These are phyloP conservation scores for Teratosphaeria zuluensis DNA, from an alignment of 2,329 filamentous ascomycete genomes.

Conservation along the genomic window DNA sequence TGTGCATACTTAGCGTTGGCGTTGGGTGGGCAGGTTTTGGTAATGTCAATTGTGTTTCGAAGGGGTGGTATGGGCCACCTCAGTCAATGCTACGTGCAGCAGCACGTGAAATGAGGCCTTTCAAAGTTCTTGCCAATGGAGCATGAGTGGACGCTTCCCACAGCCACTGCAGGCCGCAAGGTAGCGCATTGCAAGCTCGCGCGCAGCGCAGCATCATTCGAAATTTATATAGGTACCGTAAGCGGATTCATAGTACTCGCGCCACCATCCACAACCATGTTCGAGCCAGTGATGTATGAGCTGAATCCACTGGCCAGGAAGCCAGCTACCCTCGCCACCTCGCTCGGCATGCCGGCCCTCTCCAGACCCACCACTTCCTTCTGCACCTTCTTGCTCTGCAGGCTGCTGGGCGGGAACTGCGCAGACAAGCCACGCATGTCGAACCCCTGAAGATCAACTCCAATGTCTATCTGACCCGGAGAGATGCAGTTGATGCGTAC, in stretches of 20 bases:
- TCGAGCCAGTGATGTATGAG: conserved; percentile 52
- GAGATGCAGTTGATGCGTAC: conserved; percentile 49
- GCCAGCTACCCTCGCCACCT: conserved; percentile 51
- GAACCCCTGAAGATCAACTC: conserved; percentile 39
- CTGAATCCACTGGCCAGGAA: conserved; percentile 55
- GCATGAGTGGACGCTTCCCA: not conserved
- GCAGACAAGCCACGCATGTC: conserved; percentile 42
- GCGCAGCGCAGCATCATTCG: not conserved
- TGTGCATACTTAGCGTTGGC: not conserved
- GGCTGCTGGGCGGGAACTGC: conserved; percentile 46
- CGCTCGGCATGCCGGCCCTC: conserved; percentile 46
- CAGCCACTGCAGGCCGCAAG: not conserved
- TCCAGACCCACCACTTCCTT: conserved; percentile 48
- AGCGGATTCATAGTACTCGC: conserved; percentile 31
- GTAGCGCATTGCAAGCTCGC: not conserved
- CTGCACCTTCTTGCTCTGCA: conserved; percentile 44
- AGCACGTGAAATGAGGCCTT: not conserved
- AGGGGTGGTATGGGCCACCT: not conserved
- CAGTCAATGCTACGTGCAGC: not conserved
- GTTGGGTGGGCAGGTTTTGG: not conserved
- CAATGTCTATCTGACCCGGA: conserved; percentile 39
- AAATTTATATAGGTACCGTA: conserved; percentile 17
- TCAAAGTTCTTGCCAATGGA: not conserved
- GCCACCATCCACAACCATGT: conserved; percentile 54
- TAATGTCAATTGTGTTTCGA: not conserved